These are phyloP conservation scores for Oryza glaberrima DNA, from an alignment of 176 grass and related monocot species.

Conservation along the genomic window DNA sequence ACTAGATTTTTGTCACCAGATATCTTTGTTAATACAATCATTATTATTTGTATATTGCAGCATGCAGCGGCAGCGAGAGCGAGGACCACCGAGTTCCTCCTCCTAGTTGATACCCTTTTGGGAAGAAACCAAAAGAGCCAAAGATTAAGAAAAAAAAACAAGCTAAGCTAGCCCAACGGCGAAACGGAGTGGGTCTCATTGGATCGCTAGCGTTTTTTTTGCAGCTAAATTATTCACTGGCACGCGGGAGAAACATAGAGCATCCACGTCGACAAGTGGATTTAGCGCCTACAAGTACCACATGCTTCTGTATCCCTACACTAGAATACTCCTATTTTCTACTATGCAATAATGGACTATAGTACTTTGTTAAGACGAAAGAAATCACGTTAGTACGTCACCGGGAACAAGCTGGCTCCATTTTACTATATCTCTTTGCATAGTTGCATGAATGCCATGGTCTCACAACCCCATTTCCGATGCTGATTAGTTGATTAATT, in stretches of 20 bases:
- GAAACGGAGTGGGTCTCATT: not conserved
- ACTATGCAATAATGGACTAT: not conserved
- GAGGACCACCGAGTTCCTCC: too few species aligned
- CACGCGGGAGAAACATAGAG: not conserved
- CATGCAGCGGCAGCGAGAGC: too few species aligned
- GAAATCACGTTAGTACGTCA: constrained; percentile 6
- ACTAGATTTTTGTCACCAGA: too few species aligned
- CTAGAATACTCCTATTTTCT: constrained; percentile 4
- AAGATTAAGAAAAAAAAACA: not conserved
- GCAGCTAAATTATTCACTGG: not conserved
- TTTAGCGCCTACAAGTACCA: not conserved
- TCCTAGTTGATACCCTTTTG: not conserved
- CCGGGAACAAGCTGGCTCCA: constrained; percentile 11
- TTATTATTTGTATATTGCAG: too few species aligned
- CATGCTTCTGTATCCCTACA: not conserved
- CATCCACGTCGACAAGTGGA: constrained; percentile 14
- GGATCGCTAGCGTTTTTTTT: not conserved
- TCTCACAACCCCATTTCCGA: constrained; percentile 7
- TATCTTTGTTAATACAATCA: too few species aligned
- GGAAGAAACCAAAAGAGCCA: not conserved
- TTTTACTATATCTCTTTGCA: constrained; percentile 9
- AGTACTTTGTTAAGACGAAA: not conserved
- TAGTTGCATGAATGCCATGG: not conserved
- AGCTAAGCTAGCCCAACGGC: not conserved
- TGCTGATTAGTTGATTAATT: constrained; percentile 38